Conservation (phyloP, 1,139 yeast genomes). For the Nakaseomyces delphensis region DNA sequence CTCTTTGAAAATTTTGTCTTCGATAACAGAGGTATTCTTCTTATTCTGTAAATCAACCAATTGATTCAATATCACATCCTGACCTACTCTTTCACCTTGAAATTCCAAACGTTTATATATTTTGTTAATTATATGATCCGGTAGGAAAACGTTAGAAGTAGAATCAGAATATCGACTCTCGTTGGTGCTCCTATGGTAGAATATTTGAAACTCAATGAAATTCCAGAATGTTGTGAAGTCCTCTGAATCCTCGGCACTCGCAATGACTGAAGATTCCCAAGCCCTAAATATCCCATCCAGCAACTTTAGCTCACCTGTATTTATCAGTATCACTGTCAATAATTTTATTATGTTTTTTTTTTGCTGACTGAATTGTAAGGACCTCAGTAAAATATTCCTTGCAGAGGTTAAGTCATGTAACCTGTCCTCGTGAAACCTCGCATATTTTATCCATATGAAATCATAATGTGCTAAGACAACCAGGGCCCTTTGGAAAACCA, state of each 20-base stretch:
- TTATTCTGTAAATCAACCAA: slow-evolving; percentile 21
- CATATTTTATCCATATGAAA: slow-evolving; percentile 27
- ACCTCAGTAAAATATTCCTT: slow-evolving; percentile 19
- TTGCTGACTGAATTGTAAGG: slow-evolving; percentile 18
- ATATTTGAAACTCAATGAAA: slow-evolving; percentile 21
- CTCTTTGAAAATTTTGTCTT: slow-evolving; percentile 19
- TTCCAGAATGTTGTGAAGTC: slow-evolving; percentile 28
- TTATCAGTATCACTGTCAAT: slow-evolving; percentile 18
- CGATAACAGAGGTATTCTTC: slow-evolving; percentile 19
- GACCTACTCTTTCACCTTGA: slow-evolving; percentile 16
- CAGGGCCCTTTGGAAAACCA: slow-evolving; percentile 30
- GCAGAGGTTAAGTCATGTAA: slow-evolving; percentile 21
- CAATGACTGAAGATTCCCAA: slow-evolving; percentile 13
- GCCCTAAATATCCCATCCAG: slow-evolving; percentile 14
- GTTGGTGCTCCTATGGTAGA: slow-evolving; percentile 13
- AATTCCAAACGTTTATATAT: slow-evolving; percentile 18
- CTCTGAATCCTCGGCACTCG: slow-evolving; percentile 17
- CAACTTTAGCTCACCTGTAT: slow-evolving; percentile 17
- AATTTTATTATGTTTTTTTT: slow-evolving; percentile 21
- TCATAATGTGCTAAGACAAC: slow-evolving; percentile 28
- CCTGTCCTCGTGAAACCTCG: slow-evolving; percentile 25
- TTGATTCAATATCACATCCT: slow-evolving; percentile 16
- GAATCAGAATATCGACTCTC: slow-evolving; percentile 19
- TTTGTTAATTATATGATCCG: slow-evolving; percentile 13
- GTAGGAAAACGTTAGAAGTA: slow-evolving; percentile 8